These are phyloP conservation scores for Verticillium klebahnii DNA, from an alignment of 2,329 filamentous ascomycete species.

Conservation along the genomic window DNA sequence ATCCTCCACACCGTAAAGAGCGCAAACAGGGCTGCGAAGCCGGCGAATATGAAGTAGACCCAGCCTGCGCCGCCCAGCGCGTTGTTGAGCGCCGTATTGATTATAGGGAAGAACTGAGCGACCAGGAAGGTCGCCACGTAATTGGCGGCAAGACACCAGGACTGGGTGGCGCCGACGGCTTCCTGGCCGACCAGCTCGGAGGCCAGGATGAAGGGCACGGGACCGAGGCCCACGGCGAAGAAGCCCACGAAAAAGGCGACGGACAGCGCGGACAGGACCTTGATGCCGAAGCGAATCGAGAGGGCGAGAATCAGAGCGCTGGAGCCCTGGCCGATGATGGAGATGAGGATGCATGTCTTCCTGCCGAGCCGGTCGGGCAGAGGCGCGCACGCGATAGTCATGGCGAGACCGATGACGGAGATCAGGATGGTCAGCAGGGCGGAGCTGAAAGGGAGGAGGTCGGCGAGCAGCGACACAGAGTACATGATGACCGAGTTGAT, in stretches of 20 bases:
- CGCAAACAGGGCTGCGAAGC: constrained; percentile 62
- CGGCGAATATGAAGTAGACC: constrained; percentile 90
- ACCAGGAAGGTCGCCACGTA: constrained; percentile 90
- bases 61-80: constrained; percentile 65
- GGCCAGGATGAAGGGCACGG: constrained; percentile 90
- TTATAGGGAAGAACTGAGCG: constrained; percentile 88
- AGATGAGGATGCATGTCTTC: constrained; percentile 77
- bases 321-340: constrained; percentile 77
- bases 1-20: constrained; percentile 70
- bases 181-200: constrained; percentile 87
- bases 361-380: constrained; percentile 84
- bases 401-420: constrained; percentile 78
- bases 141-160: constrained; percentile 80
- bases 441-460: constrained; percentile 75
- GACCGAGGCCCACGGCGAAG: constrained; percentile 87
- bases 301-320: constrained; percentile 74
- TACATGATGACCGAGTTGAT: constrained; percentile 99
- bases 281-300: constrained; percentile 69
- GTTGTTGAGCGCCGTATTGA: constrained; percentile 68
- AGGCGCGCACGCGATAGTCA: constrained; percentile 76
- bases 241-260: constrained; percentile 83
- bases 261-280: constrained; percentile 73
- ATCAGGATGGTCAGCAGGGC: constrained; percentile 83
- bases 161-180: constrained; percentile 87
- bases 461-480: constrained; percentile 81